A percentile compares a stretch with the other conserved stretches of the same genome.
Conservation (phyloP, 805 yeast species). For the Sugiyamaella qingdaonensis region DNA sequence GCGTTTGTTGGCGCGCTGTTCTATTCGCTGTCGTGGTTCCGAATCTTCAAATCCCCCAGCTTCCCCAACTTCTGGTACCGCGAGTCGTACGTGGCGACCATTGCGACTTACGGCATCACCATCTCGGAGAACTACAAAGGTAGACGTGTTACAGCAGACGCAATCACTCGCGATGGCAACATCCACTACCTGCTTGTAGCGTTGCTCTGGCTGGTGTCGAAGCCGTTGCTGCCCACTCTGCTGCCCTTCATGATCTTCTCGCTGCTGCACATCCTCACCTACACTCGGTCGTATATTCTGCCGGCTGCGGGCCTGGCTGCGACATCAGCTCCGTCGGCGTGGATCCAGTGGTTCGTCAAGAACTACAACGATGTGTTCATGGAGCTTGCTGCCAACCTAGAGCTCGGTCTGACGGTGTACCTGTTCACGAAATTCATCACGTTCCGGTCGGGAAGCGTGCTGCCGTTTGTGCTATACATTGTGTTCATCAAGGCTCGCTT, state of each 20-base stretch:
- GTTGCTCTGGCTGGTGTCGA: constrained; percentile 53
- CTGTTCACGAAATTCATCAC: constrained; percentile 34
- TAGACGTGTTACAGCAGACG: constrained; percentile 24
- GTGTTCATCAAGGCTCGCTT: constrained; percentile 71
- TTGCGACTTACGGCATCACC: constrained; percentile 73
- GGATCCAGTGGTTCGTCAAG: constrained; percentile 44
- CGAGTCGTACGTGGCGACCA: constrained; percentile 56
- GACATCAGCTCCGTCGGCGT: constrained; percentile 26
- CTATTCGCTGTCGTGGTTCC: constrained; percentile 36
- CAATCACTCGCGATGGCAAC: constrained; percentile 57
- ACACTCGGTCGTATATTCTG: constrained; percentile 57
- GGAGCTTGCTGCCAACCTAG: constrained; percentile 56
- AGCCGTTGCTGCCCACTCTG: constrained; percentile 56
- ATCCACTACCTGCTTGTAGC: constrained; percentile 64
- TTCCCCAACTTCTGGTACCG: constrained; percentile 50
- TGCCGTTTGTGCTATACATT: constrained; percentile 44
- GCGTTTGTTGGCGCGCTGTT: constrained; percentile 41
- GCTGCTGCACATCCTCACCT: constrained; percentile 74
- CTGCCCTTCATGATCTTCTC: constrained; percentile 76
- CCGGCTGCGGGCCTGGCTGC: constrained; percentile 50
- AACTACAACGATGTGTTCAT: constrained; percentile 56
- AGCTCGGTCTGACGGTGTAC: constrained; percentile 42
- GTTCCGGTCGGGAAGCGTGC: constrained; percentile 61
- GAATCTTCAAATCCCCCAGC: constrained; percentile 23
- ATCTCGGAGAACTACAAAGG: constrained; percentile 51